Conservation (phyloP, 345 rosid genomes). For the Pistacia integerrima region DNA sequence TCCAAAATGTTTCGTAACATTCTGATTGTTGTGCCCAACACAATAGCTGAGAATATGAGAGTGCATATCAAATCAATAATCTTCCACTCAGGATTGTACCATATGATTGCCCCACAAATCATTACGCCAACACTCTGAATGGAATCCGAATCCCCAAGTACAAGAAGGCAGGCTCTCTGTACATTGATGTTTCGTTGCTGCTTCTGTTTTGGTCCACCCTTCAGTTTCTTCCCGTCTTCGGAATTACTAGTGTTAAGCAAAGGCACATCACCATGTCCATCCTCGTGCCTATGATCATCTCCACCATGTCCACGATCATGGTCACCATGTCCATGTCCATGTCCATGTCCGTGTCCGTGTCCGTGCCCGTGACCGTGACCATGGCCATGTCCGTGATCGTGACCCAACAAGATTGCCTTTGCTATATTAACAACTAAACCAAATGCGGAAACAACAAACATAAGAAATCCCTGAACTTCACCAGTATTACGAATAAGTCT, state of each 20-base stretch:
- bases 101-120: slow-evolving; percentile 70
- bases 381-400: slow-evolving; percentile 49
- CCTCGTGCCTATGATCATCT: neutral
- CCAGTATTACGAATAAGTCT: slow-evolving; percentile 50
- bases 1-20: slow-evolving; percentile 68
- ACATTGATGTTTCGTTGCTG: slow-evolving; percentile 56
- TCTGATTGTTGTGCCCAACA: slow-evolving; percentile 56
- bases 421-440: slow-evolving; percentile 59
- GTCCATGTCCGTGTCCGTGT: slow-evolving; percentile 25
- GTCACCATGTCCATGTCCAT: slow-evolving; percentile 20
- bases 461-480: slow-evolving; percentile 63
- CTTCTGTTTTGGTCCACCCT: slow-evolving; percentile 29
- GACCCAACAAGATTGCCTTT: slow-evolving; percentile 67
- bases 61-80: slow-evolving; percentile 70
- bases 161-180: slow-evolving; percentile 76
- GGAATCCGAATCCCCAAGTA: slow-evolving; percentile 55
- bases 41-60: slow-evolving; percentile 54
- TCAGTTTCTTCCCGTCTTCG: slow-evolving; percentile 19
- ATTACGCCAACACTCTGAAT: slow-evolving; percentile 77
- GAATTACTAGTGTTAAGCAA: slow-evolving; percentile 30
- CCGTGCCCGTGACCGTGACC: slow-evolving; percentile 36
- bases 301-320: slow-evolving; percentile 2
- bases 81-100: slow-evolving; percentile 78
- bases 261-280: slow-evolving; percentile 14
- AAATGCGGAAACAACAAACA: slow-evolving; percentile 62